Evolutionary conservation across 2,329 filamentous ascomycete genomes (phyloP), one percentile per base, ranked within the genome.

Genomic region (Hypoxylon sp.): DNA sequence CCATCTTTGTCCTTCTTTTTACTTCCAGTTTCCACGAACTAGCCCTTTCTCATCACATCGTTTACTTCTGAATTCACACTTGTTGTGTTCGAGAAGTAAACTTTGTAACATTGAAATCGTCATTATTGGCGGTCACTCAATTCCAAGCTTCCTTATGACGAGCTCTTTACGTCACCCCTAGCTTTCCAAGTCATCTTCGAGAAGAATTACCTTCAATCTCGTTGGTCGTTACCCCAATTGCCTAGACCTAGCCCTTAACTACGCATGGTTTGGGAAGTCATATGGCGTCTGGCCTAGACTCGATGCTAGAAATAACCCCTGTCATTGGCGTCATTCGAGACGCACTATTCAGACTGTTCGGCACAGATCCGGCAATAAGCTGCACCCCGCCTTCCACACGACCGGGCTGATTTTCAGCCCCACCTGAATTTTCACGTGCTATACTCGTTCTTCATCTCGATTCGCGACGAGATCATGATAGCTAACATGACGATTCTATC

Each of bases 271-370:
- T 17, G 62, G 50, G 55, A 68, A 61, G 67, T 64, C 69, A 55
- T 47, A 54, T 60, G 61, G 37, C 35, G 33, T 44, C 14, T 59
- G 54, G 63, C 44, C 59, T 66, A 68, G 64, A 58, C 57, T 37
- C 22, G 35, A 50, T 52, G 37, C 47, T 63, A 42, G 52, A 57
- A 37, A 26, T 50, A 47, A 70, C 64, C 74, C 74, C 71, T 74
- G 73, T 71, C 62, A 68, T 71, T 74, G 69, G 71, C 75, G 74
- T 76, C 74, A 75, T 75, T 26, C 53, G 42, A 69, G 59, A 19
- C 44, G 47, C 48, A 19, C 31, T 10, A 53, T 51, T 63, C 55
- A 46, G 55, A 48, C 46, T 59, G n/a, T 55, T 63, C 62, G 70
- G 70, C 63, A 59, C 71, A 74, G 67, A 71, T 70, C 66, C 68